These are phyloP conservation scores for Hyphopichia pseudoburtonii DNA, from an alignment of 1,139 yeast species.

Conservation along the genomic window DNA sequence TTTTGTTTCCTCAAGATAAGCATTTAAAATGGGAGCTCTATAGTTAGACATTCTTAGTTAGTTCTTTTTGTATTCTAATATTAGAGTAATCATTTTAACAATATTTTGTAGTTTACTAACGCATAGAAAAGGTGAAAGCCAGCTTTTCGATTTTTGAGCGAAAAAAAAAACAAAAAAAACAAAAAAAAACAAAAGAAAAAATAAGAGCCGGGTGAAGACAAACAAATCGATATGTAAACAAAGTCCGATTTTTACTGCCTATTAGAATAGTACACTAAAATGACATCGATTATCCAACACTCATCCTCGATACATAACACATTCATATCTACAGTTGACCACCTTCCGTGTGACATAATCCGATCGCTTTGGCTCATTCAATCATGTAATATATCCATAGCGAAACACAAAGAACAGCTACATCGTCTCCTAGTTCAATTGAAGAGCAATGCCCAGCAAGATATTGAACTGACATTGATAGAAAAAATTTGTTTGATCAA, in stretches of 20 bases:
- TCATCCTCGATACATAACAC: conserved; percentile 34
- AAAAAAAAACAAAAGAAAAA: too few relatives aligned
- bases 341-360: conserved; percentile 46
- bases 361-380: conserved; percentile 50
- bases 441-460: conserved; percentile 7
- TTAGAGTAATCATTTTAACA: too few relatives aligned
- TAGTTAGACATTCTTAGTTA: too few relatives aligned
- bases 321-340: conserved; percentile 47
- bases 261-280: conserved; percentile 1
- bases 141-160: too few relatives aligned
- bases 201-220: too few relatives aligned
- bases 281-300: conserved; percentile 18
- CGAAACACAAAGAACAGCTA: conserved; percentile 20
- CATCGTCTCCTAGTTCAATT: conserved; percentile 14
- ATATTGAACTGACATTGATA: conserved; percentile 5
- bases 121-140: too few relatives aligned
- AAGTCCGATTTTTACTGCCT: too few relatives aligned
- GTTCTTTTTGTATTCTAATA: too few relatives aligned
- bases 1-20: too few relatives aligned
- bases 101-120: too few relatives aligned
- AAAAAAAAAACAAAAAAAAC: too few relatives aligned
- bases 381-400: conserved; percentile 32
- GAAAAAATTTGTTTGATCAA: conserved; percentile 12
- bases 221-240: too few relatives aligned
- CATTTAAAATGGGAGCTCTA: not conserved